These are phyloP conservation scores for Corchorus olitorius DNA, from an alignment of 345 rosid species.

Conservation along the genomic window DNA sequence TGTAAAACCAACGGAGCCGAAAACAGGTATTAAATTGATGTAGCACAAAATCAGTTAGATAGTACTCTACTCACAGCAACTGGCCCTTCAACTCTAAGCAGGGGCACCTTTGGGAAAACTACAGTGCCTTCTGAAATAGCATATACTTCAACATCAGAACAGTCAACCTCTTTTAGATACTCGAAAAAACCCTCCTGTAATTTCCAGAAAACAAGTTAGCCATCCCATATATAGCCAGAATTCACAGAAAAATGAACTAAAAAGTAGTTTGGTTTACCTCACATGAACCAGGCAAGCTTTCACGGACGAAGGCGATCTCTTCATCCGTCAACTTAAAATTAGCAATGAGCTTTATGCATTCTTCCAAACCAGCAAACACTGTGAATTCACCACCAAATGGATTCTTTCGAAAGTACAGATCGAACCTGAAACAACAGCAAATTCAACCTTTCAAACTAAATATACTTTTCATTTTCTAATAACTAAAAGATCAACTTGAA, in stretches of 20 bases:
- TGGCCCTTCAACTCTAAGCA: slow-evolving; percentile 92
- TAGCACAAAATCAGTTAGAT: slow-evolving; percentile 11
- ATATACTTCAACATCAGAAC: slow-evolving; percentile 88
- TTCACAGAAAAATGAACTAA: neutral
- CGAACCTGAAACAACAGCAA: slow-evolving; percentile 56
- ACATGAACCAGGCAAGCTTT: slow-evolving; percentile 64
- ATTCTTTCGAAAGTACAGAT: slow-evolving; percentile 89
- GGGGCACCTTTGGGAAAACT: slow-evolving; percentile 96
- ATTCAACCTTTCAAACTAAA: neutral
- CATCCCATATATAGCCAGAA: slow-evolving; percentile 8
- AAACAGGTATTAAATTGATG: neutral
- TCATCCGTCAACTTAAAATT: slow-evolving; percentile 75
- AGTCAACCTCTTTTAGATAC: slow-evolving; percentile 82
- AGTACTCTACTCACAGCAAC: slow-evolving; percentile 85
- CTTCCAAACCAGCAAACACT: slow-evolving; percentile 93
- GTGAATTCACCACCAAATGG: slow-evolving; percentile 97
- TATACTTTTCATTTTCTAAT: slow-evolving; percentile 3
- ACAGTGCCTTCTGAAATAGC: slow-evolving; percentile 86
- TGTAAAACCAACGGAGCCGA: neutral
- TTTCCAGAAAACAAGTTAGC: slow-evolving; percentile 18
- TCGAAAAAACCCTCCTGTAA: slow-evolving; percentile 74
- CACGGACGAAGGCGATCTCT: slow-evolving; percentile 71
- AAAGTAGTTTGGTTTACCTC: slow-evolving; percentile 53
- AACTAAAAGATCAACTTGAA: neutral
- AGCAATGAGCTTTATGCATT: slow-evolving; percentile 85